Conservation (phyloP, 2,329 filamentous ascomycete species). For the Diaporthe sp. region DNA sequence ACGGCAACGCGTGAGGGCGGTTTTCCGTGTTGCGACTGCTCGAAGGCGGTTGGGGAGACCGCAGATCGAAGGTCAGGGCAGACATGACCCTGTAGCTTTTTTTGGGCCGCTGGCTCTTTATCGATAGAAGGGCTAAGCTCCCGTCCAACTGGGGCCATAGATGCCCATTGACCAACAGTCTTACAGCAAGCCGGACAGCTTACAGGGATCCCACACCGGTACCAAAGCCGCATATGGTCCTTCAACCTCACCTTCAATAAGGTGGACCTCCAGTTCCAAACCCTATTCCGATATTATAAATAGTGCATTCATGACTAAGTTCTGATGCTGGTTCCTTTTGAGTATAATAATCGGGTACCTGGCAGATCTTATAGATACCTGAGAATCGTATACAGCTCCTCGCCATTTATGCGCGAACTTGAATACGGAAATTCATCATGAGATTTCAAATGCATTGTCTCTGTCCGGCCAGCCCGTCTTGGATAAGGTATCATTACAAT, state of each 20-base stretch:
- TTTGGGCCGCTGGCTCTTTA: neutral
- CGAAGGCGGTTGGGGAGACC: neutral
- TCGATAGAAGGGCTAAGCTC: slow-evolving; percentile 10
- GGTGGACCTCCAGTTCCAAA: neutral
- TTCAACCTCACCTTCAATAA: neutral
- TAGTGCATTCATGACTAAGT: neutral
- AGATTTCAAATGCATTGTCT: neutral
- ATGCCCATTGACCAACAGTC: slow-evolving; percentile 15
- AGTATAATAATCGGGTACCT: neutral
- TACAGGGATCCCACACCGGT: neutral
- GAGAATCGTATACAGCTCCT: neutral
- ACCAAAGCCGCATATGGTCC: neutral
- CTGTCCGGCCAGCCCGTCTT: neutral
- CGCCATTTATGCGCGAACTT: neutral
- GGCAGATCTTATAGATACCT: neutral
- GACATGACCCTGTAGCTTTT: neutral
- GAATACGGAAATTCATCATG: neutral
- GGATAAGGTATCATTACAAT: neutral
- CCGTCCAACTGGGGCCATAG: neutral
- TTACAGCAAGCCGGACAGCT: neutral
- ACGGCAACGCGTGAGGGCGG: too few species aligned
- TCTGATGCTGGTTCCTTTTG: neutral
- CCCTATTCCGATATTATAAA: neutral
- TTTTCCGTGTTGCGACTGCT: neutral
- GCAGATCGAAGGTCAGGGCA: neutral